These are phyloP conservation scores for Nicotiana paniculata DNA, from an alignment of 257 asterid genomes.

Conservation along the genomic window DNA sequence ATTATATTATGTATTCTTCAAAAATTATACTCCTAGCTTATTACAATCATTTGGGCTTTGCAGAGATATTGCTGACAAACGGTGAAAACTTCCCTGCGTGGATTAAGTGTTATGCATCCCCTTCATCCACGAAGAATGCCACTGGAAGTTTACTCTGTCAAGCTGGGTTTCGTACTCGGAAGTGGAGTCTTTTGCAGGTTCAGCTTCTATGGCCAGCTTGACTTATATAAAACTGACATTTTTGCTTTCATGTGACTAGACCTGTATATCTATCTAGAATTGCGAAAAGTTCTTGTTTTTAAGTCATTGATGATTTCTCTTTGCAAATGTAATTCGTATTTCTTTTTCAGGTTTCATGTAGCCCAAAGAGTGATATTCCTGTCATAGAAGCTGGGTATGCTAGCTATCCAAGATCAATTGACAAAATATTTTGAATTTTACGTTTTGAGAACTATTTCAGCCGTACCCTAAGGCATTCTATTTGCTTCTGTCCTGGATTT, in stretches of 20 bases:
- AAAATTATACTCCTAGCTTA: not conserved
- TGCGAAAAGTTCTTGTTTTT: not conserved
- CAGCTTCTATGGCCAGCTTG: not conserved
- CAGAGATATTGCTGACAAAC: conserved; percentile 36
- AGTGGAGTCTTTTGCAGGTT: conserved; percentile 47
- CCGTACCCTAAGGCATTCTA: not conserved
- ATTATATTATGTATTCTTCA: not conserved
- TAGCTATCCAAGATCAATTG: not conserved
- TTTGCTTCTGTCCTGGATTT: not conserved
- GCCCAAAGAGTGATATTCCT: conserved; percentile 18
- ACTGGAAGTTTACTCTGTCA: conserved; percentile 25
- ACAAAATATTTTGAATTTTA: not conserved
- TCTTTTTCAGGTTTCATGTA: conserved; percentile 28
- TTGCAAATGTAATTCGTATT: not conserved
- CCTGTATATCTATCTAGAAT: not conserved
- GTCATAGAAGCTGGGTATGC: conserved; percentile 32
- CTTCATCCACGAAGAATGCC: conserved; percentile 26
- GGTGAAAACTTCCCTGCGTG: conserved; percentile 21
- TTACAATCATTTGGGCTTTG: conserved; percentile 9
- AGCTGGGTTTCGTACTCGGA: conserved; percentile 18
- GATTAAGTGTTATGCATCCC: conserved; percentile 23
- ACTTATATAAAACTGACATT: not conserved
- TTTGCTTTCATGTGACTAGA: not conserved
- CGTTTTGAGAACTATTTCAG: not conserved
- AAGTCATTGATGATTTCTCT: not conserved